A percentile compares a stretch with the other conserved stretches of the same genome.
phyloP scores from a whole-genome alignment of 306 rosid genomes.

The Prunus campanulata region DNA sequence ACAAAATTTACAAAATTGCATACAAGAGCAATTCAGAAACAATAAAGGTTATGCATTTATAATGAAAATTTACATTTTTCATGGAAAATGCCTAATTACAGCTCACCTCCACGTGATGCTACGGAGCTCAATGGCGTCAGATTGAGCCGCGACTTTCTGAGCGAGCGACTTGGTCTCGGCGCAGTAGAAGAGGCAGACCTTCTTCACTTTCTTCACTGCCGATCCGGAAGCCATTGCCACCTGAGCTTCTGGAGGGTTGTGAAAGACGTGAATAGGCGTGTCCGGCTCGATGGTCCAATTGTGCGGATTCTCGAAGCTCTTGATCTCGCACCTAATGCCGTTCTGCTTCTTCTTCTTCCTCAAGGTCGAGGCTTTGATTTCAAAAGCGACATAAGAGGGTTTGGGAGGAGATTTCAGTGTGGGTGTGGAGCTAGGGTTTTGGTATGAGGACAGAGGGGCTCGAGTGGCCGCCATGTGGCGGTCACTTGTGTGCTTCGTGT shows the following conservation, averaged over 20 bases:
- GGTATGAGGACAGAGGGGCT: constrained; percentile 32
- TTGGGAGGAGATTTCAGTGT: constrained; percentile 18
- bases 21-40: constrained; percentile 29
- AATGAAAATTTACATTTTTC: background rate
- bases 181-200: constrained; percentile 74
- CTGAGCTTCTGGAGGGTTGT: constrained; percentile 30
- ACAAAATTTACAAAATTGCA: constrained; percentile 25
- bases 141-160: constrained; percentile 60
- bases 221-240: constrained; percentile 52
- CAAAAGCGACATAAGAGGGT: constrained; percentile 15
- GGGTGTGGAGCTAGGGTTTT: constrained; percentile 18
- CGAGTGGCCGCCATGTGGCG: constrained; percentile 73
- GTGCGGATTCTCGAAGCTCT: constrained; percentile 50
- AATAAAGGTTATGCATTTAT: background rate
- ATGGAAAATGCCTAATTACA: background rate
- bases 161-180: constrained; percentile 83
- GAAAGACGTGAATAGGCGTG: constrained; percentile 24
- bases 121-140: constrained; percentile 74
- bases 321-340: constrained; percentile 48
- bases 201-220: constrained; percentile 44
- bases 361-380: constrained; percentile 5
- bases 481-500: background rate
- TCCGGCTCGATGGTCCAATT: constrained; percentile 49
- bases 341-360: constrained; percentile 20
- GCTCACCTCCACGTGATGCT: constrained; percentile 71